Percentiles rank a stretch among this genome's conserved stretches.
These are phyloP conservation scores for Hansenula sp. DNA, from an alignment of 1,139 yeast species.

Conservation along the genomic window DNA sequence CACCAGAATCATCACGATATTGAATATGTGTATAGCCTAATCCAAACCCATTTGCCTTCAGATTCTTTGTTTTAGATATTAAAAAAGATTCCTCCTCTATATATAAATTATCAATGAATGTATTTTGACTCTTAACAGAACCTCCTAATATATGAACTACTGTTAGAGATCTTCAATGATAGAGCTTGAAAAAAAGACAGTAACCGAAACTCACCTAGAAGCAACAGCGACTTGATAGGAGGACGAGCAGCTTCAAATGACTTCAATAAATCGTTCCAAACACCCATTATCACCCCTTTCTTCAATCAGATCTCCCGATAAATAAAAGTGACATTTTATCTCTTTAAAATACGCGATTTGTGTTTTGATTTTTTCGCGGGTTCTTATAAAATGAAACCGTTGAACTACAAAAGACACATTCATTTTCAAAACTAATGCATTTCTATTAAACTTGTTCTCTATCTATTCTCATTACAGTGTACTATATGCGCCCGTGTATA, in stretches of 20 bases:
- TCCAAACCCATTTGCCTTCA: slow-evolving; percentile 25
- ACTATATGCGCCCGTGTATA: too few relatives aligned
- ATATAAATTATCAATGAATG: slow-evolving; percentile 12
- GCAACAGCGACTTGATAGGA: slow-evolving; percentile 6
- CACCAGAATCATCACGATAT: slow-evolving; percentile 28
- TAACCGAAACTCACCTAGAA: slow-evolving; percentile 7
- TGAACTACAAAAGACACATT: background rate
- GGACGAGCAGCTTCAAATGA: slow-evolving; percentile 2
- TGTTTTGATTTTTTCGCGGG: background rate
- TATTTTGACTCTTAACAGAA: slow-evolving; percentile 9
- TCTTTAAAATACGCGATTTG: background rate
- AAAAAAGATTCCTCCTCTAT: slow-evolving; percentile 8
- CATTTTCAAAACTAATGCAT: background rate
- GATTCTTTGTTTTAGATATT: slow-evolving; percentile 3
- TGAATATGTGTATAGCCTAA: slow-evolving; percentile 33
- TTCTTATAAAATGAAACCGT: too few relatives aligned
- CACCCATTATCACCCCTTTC: slow-evolving; percentile 9
- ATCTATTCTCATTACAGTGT: background rate
- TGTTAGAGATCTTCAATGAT: background rate
- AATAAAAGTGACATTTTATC: background rate
- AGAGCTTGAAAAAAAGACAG: background rate
- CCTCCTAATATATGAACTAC: slow-evolving; percentile 9
- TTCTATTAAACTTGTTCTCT: background rate
- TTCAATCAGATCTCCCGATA: too few relatives aligned
- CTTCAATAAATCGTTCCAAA: slow-evolving; percentile 11